Conservation (phyloP, 2,329 filamentous ascomycete genomes). For the Phyllosticta citriasiana region DNA sequence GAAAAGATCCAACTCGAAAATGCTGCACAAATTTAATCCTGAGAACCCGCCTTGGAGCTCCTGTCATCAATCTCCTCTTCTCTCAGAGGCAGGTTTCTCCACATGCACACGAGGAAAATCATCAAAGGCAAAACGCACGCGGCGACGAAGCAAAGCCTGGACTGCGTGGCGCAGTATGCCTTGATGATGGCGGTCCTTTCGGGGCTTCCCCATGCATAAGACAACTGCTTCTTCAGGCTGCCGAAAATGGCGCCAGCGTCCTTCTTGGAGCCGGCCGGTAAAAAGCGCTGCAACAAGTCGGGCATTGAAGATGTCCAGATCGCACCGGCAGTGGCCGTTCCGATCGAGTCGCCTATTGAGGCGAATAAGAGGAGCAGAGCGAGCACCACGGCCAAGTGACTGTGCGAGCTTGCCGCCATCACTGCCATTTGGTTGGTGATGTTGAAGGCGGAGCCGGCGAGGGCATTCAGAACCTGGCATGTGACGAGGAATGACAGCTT, state of each 20-base stretch:
- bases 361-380: slow-evolving; percentile 50
- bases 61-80: background rate
- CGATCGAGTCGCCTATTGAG: slow-evolving; percentile 38
- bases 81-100: slow-evolving; percentile 2
- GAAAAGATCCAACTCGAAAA: background rate
- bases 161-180: slow-evolving; percentile 22
- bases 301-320: slow-evolving; percentile 53
- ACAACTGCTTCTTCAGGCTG: slow-evolving; percentile 43
- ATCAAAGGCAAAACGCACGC: background rate
- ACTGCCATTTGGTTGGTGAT: slow-evolving; percentile 11
- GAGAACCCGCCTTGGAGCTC: background rate
- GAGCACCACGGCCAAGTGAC: slow-evolving; percentile 52
- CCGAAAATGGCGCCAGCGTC: slow-evolving; percentile 39
- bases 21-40: background rate
- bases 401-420: slow-evolving; percentile 29
- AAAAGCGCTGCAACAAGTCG: slow-evolving; percentile 33
- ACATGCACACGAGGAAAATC: background rate
- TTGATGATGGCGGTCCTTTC: slow-evolving; percentile 31
- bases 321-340: slow-evolving; percentile 44
- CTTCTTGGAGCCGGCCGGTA: slow-evolving; percentile 34
- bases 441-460: slow-evolving; percentile 20
- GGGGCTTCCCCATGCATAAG: slow-evolving; percentile 38
- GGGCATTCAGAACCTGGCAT: slow-evolving; percentile 22
- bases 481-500: slow-evolving; percentile 23
- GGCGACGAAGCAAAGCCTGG: slow-evolving; percentile 18